phyloP scores from a whole-genome alignment of 1,139 yeast genomes.

The Wickerhamomyces sp. region DNA sequence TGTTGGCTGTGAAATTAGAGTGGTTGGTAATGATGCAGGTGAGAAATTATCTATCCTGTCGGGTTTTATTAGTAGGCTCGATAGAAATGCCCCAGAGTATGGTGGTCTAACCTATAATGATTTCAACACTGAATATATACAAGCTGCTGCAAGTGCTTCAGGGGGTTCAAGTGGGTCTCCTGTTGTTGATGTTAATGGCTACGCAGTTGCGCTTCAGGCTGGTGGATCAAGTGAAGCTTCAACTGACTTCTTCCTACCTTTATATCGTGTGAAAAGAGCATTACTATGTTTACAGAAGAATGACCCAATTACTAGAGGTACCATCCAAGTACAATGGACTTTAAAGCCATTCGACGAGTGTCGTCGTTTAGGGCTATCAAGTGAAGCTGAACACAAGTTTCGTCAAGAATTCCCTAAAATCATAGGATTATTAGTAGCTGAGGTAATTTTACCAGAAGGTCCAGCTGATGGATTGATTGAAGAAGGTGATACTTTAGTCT shows the following conservation, averaged over 20 bases:
- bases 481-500: slow-evolving; percentile 83
- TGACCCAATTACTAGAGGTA: slow-evolving; percentile 67
- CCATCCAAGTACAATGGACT: slow-evolving; percentile 88
- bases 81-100: slow-evolving; percentile 93
- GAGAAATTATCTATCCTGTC: slow-evolving; percentile 85
- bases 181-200: slow-evolving; percentile 80
- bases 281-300: slow-evolving; percentile 62
- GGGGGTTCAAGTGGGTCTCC: slow-evolving; percentile 98
- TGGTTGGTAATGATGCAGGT: slow-evolving; percentile 95
- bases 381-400: slow-evolving; percentile 68
- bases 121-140: slow-evolving; percentile 92
- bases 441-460: slow-evolving; percentile 79
- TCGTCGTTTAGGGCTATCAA: slow-evolving; percentile 75
- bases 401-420: slow-evolving; percentile 67
- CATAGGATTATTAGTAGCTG: slow-evolving; percentile 83
- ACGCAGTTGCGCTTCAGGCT: slow-evolving; percentile 89
- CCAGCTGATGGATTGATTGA: slow-evolving; percentile 72
- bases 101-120: slow-evolving; percentile 89
- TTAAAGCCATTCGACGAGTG: slow-evolving; percentile 89
- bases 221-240: slow-evolving; percentile 92
- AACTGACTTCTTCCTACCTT: slow-evolving; percentile 87
- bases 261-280: slow-evolving; percentile 79
- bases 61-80: slow-evolving; percentile 86
- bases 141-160: slow-evolving; percentile 94
- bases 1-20: slow-evolving; percentile 89